Base-by-base conservation (phyloP, 2,329 filamentous ascomycete species). In the Hypoxylon sp. region DNA sequence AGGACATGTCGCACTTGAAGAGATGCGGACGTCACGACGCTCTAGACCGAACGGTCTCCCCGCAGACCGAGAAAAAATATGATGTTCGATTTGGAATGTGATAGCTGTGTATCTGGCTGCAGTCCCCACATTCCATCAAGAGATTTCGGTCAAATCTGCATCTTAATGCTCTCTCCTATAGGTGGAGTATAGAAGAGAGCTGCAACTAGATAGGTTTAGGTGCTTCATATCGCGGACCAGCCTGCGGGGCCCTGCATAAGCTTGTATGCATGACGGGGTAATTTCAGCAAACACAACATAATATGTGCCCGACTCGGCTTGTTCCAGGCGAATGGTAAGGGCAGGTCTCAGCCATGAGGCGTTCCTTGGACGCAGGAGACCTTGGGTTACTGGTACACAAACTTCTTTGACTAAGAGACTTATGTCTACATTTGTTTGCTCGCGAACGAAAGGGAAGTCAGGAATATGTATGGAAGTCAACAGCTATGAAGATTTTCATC, bases 231-330 rank as follows among this genome's bases (percentile, higher is more conserved):
- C 52, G 56, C 52, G 44, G 35, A 29, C 55, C 44, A 31, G 50
- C 24, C 31, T 54, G 62, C 48, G 44, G 55, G 55, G 44, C 17
- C 31, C 32, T 58, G 55, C 59, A 62, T 55, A 24, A 53, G 21
- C 47, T 29, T 44, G n/a, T 27, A 27, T 27, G 24, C 24, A 27
- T 27, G 24, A 3, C 24, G 24, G 24, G 5, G 24, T 27, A n/a
- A 15, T 37, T 21, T 32, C 47, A 17, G 21, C 37, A 54, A 65
- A 52, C 39, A 59, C 53, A 42, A 39, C 50, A 50, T 65, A 27
- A 7, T 63, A 27, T 37, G 39, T 46, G 54, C 27, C 52, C 35
- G 24, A 27, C 24, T 5, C 24, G 24, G 24, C 24, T 27, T 27
- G 24, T 37, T 51, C 6, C 24, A 13, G 35, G 35, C 35, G 35